Evolutionary conservation across 306 rosid genomes (phyloP).

Genomic region (Castanea mollissima): DNA sequence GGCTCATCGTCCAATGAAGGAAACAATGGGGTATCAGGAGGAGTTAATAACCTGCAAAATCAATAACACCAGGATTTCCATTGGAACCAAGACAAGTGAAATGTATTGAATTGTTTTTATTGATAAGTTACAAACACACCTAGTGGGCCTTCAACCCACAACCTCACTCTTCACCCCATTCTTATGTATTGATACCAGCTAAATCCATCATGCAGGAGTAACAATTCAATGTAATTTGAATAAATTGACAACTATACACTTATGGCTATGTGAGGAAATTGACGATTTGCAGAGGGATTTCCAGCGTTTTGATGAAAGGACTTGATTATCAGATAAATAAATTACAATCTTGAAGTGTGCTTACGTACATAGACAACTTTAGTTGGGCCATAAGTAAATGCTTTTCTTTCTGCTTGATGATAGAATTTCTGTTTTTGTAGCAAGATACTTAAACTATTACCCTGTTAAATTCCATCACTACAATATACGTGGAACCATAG

Average conservation of each 20-base stretch:
- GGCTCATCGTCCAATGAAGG: constrained; percentile 79
- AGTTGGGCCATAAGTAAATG: not conserved
- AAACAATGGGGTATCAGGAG: constrained; percentile 87
- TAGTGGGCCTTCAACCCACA: too few relatives aligned
- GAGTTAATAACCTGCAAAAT: constrained; percentile 72
- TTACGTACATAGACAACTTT: too few relatives aligned
- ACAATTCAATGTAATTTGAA: not conserved
- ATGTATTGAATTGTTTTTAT: not conserved
- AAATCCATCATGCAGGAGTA: not conserved
- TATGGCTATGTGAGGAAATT: not conserved
- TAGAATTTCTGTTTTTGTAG: constrained; percentile 10
- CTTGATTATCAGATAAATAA: not conserved
- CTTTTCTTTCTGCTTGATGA: not conserved
- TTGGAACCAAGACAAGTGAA: constrained; percentile 24
- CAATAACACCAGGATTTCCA: constrained; percentile 9
- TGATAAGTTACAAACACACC: too few relatives aligned
- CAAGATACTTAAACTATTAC: constrained; percentile 8
- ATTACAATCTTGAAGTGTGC: not conserved
- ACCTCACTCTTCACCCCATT: too few relatives aligned
- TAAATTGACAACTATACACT: not conserved
- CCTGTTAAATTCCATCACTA: not conserved
- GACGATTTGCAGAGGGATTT: not conserved
- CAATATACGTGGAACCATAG: not conserved
- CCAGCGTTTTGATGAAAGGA: not conserved
- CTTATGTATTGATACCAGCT: not conserved